Percentiles rank a stretch among this genome's conserved stretches.
Conservation (phyloP, 257 asterid genomes). For the Solanum piurae region DNA sequence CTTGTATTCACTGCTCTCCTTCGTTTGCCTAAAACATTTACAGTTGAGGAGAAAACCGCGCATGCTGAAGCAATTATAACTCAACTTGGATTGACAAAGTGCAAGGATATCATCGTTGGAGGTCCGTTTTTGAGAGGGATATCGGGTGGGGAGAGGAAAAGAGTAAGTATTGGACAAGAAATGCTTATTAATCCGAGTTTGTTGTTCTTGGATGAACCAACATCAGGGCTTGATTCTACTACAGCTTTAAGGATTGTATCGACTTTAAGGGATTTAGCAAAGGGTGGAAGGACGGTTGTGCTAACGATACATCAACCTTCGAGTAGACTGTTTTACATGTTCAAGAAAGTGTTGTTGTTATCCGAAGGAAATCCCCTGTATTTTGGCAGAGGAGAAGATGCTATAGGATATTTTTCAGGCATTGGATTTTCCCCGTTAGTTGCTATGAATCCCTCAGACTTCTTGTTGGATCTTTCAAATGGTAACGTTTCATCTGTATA, state of each 20-base stretch:
- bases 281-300: constrained; percentile 57
- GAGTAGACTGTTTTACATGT: constrained; percentile 64
- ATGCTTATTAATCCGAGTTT: constrained; percentile 74
- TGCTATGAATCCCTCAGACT: constrained; percentile 84
- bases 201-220: constrained; percentile 73
- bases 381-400: constrained; percentile 45
- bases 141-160: constrained; percentile 74
- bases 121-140: constrained; percentile 40
- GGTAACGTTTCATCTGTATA: constrained; percentile 26
- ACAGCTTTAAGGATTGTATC: constrained; percentile 64
- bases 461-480: constrained; percentile 71
- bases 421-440: constrained; percentile 45
- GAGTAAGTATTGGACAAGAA: constrained; percentile 83
- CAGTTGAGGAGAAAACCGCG: constrained; percentile 21
- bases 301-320: constrained; percentile 91
- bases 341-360: constrained; percentile 56
- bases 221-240: constrained; percentile 81
- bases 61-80: constrained; percentile 42
- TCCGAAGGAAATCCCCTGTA: constrained; percentile 64
- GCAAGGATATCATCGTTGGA: constrained; percentile 46
- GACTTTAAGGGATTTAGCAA: constrained; percentile 41
- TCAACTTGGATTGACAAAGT: constrained; percentile 51
- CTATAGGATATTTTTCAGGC: constrained; percentile 41
- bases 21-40: constrained; percentile 41
- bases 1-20: constrained; percentile 61